These are phyloP conservation scores for Solanum peruvianum DNA, from an alignment of 257 asterid species.

Conservation along the genomic window DNA sequence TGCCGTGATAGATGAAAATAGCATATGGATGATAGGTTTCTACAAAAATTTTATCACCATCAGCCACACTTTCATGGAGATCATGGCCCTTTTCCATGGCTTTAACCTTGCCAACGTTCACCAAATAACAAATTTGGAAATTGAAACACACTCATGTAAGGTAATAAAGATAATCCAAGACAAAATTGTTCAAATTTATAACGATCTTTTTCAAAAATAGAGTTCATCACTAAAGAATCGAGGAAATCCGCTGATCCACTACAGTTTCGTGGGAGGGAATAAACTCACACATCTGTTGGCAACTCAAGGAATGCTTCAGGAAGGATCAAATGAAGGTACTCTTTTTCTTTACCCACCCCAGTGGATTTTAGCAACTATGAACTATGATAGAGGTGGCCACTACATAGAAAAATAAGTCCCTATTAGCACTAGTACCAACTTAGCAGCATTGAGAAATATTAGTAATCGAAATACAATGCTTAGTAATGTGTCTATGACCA, in stretches of 20 bases:
- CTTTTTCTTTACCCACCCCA: background rate
- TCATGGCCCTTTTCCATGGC: background rate
- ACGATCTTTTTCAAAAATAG: too few species aligned
- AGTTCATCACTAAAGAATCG: background rate
- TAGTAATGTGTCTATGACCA: too few species aligned
- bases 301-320: background rate
- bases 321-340: background rate
- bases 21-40: background rate
- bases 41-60: background rate
- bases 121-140: background rate
- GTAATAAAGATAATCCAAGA: background rate
- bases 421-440: too few species aligned
- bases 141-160: background rate
- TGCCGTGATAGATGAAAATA: background rate
- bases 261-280: background rate
- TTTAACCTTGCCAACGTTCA: background rate
- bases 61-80: background rate
- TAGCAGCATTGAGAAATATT: too few species aligned
- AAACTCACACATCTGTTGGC: background rate
- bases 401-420: too few species aligned
- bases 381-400: too few species aligned
- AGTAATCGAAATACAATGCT: too few species aligned
- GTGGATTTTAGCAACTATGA: background rate
- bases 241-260: background rate
- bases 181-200: background rate